Base-by-base conservation (phyloP, 2,329 filamentous ascomycete genomes). In the Scedosporium apiospermum region DNA sequence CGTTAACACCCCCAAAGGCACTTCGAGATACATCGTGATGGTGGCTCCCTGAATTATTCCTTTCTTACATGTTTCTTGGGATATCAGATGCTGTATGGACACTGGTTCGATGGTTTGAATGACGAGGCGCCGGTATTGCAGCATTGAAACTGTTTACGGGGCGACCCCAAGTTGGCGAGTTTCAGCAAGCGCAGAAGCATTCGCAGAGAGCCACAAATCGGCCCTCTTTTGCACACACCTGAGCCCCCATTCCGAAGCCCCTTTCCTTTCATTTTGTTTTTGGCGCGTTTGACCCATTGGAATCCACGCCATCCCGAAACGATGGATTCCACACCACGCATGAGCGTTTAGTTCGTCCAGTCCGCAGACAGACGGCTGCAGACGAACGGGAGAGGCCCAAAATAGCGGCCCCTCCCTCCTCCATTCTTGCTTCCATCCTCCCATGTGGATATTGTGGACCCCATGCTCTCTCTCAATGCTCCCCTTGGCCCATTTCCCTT, bases 101-200 rank as follows among this genome's bases (percentile, higher is more conserved):
- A 23, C 23, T 23, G 3, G 23, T 23, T 23, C 23, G 23, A 23
- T 23, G 23, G 23, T 23, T 9, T 27, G 21, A 6, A 26, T 55
- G 21, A 16, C 51, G 51, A 55, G 23, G 51, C 51, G 51, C 51
- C 9, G 7, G 12, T 55, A 3, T 38, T 38, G 21, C 44, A 49
- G 44, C 44, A 14, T 38, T 38, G 34, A 38, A 38, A 38, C 34
- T 38, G 34, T 38, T 38, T 38, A 38, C 34, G 34, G 34, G 10
- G 34, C 34, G 34, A 38, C 34, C 9, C 34, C 34, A 38, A 38
- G 6, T 38, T 38, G 18, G 14, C 26, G 51, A 26, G 55, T 58
- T 58, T 58, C 55, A 38, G 55, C 14, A 58, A 58, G 55, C 55
- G 55, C 55, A 58, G 55, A 58, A 38, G 55, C 55, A 27, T 57